phyloP scores from a whole-genome alignment of 2,329 filamentous ascomycete species.

The Colletotrichum higginsianum region DNA sequence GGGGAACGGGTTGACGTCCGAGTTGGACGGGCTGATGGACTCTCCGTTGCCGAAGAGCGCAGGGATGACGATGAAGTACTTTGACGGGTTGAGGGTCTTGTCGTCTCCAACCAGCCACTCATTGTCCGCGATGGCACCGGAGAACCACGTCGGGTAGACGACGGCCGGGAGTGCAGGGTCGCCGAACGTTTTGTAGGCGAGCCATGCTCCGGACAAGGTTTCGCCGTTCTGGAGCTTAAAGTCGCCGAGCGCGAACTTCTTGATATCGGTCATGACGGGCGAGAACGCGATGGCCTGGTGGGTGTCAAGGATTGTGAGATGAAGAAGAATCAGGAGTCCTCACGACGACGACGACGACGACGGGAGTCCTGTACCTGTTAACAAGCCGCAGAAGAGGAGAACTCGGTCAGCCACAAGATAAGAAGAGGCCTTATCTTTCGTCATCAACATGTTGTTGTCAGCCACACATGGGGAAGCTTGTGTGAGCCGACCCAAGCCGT shows the following conservation, averaged over 20 bases:
- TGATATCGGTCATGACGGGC: conserved; percentile 37
- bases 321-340: neutral
- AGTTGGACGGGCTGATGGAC: conserved; percentile 68
- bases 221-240: conserved; percentile 77
- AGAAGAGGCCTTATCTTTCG: conserved; percentile 1
- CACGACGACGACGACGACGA: no score
- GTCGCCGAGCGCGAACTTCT: conserved; percentile 73
- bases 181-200: conserved; percentile 85
- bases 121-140: conserved; percentile 75
- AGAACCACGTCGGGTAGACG: conserved; percentile 84
- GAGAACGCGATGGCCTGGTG: neutral
- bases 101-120: conserved; percentile 80
- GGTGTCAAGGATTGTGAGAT: no score
- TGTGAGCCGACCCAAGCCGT: neutral
- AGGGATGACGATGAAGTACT: conserved; percentile 65
- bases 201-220: conserved; percentile 74
- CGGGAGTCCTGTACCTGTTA: neutral
- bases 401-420: neutral
- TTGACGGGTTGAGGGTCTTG: conserved; percentile 73
- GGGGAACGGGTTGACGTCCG: conserved; percentile 58
- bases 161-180: conserved; percentile 73
- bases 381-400: no score
- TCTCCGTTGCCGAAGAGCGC: conserved; percentile 69
- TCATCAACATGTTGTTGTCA: neutral
- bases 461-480: neutral